These are phyloP conservation scores for Vicia villosa DNA, from an alignment of 306 rosid species.

Conservation along the genomic window DNA sequence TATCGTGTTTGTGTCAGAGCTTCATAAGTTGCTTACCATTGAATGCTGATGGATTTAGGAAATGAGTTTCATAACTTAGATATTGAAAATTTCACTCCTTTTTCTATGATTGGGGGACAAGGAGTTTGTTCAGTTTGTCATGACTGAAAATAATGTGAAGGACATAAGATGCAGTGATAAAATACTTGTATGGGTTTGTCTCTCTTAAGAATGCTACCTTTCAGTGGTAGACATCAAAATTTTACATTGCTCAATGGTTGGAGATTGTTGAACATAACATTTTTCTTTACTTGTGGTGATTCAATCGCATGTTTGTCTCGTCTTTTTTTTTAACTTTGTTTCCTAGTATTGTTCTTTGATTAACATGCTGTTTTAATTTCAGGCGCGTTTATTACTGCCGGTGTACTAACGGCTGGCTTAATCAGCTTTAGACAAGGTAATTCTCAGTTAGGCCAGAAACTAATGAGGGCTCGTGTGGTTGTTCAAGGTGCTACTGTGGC, in stretches of 20 bases:
- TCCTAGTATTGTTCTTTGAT: neutral
- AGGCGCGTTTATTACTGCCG: constrained; percentile 86
- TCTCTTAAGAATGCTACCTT: constrained; percentile 2
- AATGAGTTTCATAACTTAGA: constrained; percentile 2
- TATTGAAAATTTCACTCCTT: neutral
- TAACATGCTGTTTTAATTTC: constrained; percentile 37
- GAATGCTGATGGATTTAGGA: constrained; percentile 11
- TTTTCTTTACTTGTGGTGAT: constrained; percentile 2
- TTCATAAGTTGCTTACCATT: constrained; percentile 21
- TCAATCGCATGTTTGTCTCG: neutral
- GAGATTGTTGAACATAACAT: neutral
- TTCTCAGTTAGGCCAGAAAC: constrained; percentile 80
- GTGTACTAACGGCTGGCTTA: constrained; percentile 84
- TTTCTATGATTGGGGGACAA: neutral
- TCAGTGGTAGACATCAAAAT: neutral
- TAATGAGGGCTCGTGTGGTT: constrained; percentile 95
- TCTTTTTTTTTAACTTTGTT: constrained; percentile 7
- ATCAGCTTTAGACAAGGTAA: constrained; percentile 85
- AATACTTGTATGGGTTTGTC: constrained; percentile 1
- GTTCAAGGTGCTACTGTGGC: constrained; percentile 91
- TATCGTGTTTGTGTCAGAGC: neutral
- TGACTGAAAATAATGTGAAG: constrained; percentile 13
- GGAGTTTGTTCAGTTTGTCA: neutral
- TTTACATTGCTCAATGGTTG: constrained; percentile 15
- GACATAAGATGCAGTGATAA: neutral